Evolutionary conservation across 768 basidiomycete species (phyloP), one percentile per base, ranked within the genome.

Genomic region (Suillus sp.): DNA sequence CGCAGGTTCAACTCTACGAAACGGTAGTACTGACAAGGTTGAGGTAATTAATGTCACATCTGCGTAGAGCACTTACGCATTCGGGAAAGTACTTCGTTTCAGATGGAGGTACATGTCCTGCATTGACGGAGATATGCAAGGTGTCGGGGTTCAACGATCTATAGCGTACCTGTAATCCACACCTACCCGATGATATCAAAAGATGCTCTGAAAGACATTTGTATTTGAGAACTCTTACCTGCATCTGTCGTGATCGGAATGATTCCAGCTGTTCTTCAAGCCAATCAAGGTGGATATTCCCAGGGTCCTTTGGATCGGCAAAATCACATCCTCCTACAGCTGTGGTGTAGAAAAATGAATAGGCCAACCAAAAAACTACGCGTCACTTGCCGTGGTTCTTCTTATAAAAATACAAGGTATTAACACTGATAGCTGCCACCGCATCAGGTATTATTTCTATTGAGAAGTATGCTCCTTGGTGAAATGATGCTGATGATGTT

Each of bases 381-480:
- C 42, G 59, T 45, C 30, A 68, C 79, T 62, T 61, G 89, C 92
- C 89, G 77, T 91, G 91, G 75, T 95, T 95, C 18, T 89, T 87
- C 72, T 93, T 91, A 74, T 90, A 95, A 78, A 92, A 95, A 77
- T 91, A 96, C 77, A 96, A 83, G 0, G 94, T 95, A 75, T 96
- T 96, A 57, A 96, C 78, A 66, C 89, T 90, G 69, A 96, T 87
- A 59, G 88, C 91, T 20, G 91, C 92, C 47, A 95, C 69, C 59
- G 84, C 69, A 64, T 87, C 81, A 1, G 91, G 89, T 38, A 95
- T 85, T 45, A 95, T 88, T 67, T 95, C 93, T 35, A 83, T 80
- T 3, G 90, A 82, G 69, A 81, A 95, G 76, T 95, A 95, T 30
- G 87, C 92, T 30, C 94, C 93, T 38, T 91, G 84, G 65, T 90